phyloP scores from a whole-genome alignment of 2,329 filamentous ascomycete species.

The Xylaria polymorpha region DNA sequence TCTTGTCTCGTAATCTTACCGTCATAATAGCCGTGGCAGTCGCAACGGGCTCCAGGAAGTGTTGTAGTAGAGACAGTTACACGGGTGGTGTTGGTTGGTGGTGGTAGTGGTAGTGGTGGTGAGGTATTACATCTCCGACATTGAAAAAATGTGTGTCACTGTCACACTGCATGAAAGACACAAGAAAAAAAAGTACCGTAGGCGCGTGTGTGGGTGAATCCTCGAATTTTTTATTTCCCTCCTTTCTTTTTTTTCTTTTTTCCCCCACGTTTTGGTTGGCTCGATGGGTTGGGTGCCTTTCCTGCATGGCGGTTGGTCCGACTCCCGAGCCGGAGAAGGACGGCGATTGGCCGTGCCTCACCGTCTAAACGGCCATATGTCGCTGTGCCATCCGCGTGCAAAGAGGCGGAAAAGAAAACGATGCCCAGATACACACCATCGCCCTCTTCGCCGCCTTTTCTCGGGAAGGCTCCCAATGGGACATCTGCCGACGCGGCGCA shows the following conservation, averaged over 20 bases:
- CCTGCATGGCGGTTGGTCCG: slow-evolving; percentile 36
- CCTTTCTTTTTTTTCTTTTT: background rate
- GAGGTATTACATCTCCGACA: background rate
- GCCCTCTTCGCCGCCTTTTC: slow-evolving; percentile 5
- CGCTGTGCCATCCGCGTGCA: slow-evolving; percentile 27
- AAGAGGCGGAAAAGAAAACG: slow-evolving; percentile 37
- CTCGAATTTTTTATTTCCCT: background rate
- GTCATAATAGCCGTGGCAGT: background rate
- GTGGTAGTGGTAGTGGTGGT: background rate
- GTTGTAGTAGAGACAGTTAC: background rate
- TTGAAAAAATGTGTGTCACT: slow-evolving; percentile 8
- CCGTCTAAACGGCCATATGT: slow-evolving; percentile 39
- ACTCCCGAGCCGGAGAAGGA: slow-evolving; percentile 28
- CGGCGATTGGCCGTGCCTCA: slow-evolving; percentile 39
- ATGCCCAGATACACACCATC: slow-evolving; percentile 11
- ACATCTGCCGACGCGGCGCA: slow-evolving; percentile 39
- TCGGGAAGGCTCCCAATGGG: slow-evolving; percentile 27
- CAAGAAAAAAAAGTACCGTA: background rate
- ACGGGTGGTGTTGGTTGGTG: background rate
- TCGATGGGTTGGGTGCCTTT: slow-evolving; percentile 17
- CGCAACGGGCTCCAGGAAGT: background rate
- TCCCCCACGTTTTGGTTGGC: slow-evolving; percentile 21
- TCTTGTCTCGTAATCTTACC: background rate
- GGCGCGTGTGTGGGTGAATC: slow-evolving; percentile 12
- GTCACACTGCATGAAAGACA: slow-evolving; percentile 13